Base-by-base conservation (phyloP, 2,329 filamentous ascomycete species). In the Alternaria angustiovoidea region DNA sequence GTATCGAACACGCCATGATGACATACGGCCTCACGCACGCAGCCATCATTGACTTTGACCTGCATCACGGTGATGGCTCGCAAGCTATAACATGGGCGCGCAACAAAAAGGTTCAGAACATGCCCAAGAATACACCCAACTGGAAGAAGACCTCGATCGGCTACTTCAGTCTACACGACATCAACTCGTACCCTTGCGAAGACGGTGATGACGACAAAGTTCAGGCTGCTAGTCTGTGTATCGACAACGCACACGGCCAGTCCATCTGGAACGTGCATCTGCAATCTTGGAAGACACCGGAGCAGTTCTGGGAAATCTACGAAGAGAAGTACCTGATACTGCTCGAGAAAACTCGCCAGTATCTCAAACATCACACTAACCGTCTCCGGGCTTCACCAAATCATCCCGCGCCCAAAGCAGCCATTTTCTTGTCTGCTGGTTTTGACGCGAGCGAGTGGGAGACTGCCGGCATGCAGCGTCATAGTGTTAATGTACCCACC, bases 361-460 rank as follows among this genome's bases (percentile, higher is more conserved):
- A 93, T 70, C 82, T 98, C n/a, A 86, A 85, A 54, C 82, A 82
- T 14, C 92, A 97, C 68, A 89, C 92, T 0, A 84, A 88, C 43
- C 87, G 87, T 30, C 80, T 95, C 30, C 83, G 82, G 9, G 81
- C 83, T 18, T 81, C 85, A 1, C 80, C 85, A 9, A 85, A 83
- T 51, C 86, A 87, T 39, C 85, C 88, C 34, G 81, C 82, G 24
- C 91, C 93, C 4, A 94, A 90, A 71, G 92, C 91, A 2, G 94
- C 92, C 34, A 93, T 99, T 46, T 99, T 99, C 80, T 81, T 99
- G 51, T 98, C 94, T 46, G 94, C 95, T 2, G 96, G 95, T 0
- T 99, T 99, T 67, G 95, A 99, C 79, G 95, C 95, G 3, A 97
- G 94, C 74, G 93, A 99, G 75, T 96, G 92, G 89, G 95, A 99